A percentile compares a stretch with the other conserved stretches of the same genome.
Evolutionary conservation across 768 basidiomycete species (phyloP).

Genomic region (Mycena vulgaris): DNA sequence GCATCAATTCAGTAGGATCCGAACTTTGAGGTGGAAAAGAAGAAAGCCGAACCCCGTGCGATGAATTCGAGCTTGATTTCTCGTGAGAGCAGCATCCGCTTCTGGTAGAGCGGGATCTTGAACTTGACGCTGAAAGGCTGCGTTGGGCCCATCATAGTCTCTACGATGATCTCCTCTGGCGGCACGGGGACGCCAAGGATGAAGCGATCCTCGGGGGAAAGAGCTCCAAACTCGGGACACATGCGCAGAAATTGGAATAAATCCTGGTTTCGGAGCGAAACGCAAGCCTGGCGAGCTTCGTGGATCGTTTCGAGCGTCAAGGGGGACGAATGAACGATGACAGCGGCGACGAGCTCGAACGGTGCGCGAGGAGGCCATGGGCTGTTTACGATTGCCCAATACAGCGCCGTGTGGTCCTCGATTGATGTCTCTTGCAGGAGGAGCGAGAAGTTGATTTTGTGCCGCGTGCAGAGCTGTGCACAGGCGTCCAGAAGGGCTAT

Average conservation of each 20-base stretch:
- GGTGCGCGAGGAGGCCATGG: slow-evolving; percentile 12
- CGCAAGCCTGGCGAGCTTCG: slow-evolving; percentile 23
- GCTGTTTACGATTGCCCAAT: slow-evolving; percentile 27
- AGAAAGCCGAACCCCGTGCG: slow-evolving; percentile 8
- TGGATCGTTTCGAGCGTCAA: slow-evolving; percentile 5
- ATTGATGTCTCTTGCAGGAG: slow-evolving; percentile 16
- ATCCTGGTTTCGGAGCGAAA: slow-evolving; percentile 21
- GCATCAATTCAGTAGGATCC: background rate
- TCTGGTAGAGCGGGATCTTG: slow-evolving; percentile 22
- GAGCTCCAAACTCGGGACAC: slow-evolving; percentile 15
- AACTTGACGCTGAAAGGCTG: slow-evolving; percentile 27
- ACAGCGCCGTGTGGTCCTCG: slow-evolving; percentile 10
- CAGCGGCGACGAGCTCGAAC: slow-evolving; percentile 13
- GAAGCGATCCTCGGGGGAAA: slow-evolving; percentile 18
- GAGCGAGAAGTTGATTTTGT: slow-evolving; percentile 11
- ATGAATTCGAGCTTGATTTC: slow-evolving; percentile 24
- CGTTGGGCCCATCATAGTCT: slow-evolving; percentile 7
- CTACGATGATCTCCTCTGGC: slow-evolving; percentile 15
- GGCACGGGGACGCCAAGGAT: slow-evolving; percentile 10
- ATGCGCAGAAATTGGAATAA: slow-evolving; percentile 19
- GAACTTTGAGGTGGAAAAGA: background rate
- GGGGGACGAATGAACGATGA: slow-evolving; percentile 14
- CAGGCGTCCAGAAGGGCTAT: slow-evolving; percentile 12
- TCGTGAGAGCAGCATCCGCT: slow-evolving; percentile 18
- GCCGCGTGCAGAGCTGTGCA: slow-evolving; percentile 8